Base-by-base conservation (phyloP, 2,329 filamentous ascomycete species). In the Amylocarpus encephaloides region DNA sequence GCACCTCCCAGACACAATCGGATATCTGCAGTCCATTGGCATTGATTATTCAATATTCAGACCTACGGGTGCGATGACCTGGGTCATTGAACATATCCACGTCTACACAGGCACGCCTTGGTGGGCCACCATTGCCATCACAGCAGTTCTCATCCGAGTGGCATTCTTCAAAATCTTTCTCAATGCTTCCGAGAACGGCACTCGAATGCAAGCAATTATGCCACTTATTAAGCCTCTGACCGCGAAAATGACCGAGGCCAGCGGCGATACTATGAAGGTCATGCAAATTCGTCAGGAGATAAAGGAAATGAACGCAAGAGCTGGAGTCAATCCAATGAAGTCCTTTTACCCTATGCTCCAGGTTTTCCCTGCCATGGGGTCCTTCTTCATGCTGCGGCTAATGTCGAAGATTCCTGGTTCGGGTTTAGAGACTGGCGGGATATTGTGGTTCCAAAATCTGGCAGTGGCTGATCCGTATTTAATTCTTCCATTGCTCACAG, bases 331-430 rank as follows among this genome's bases (percentile, higher is more conserved):
- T 32, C 55, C 70, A 2, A 69, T 65, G 58, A 74, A 73, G 55
- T 70, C 74, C 15, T 70, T 85, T 18, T 54, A 78, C 9, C 80
- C 80, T 6, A 67, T 86, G 56, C 19, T 83, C 1, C 82, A 86
- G 61, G 69, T 85, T 11, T 83, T 90, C 5, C 73, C 95, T 56
- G 86, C 85, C 53, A 89, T 82, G 67, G 89, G 90, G 61, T 83
- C 86, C 52, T 97, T 92, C 74, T 81, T 86, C 53, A 73, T 92
- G 41, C 67, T 94, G 56, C 77, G 80, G 47, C 83, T 77, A 58
- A 94, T 95, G 86, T 69, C 80, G 1, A 67, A 74, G 18, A 71
- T 97, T 43, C 92, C 92, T 3, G 88, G 96, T 5, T 92, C 92
- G 0, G 84, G 81, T 1, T 68, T 97, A 57, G 79, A 87, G 60